These are phyloP conservation scores for Naganishia antarctica DNA, from an alignment of 768 basidiomycete genomes.

Conservation along the genomic window DNA sequence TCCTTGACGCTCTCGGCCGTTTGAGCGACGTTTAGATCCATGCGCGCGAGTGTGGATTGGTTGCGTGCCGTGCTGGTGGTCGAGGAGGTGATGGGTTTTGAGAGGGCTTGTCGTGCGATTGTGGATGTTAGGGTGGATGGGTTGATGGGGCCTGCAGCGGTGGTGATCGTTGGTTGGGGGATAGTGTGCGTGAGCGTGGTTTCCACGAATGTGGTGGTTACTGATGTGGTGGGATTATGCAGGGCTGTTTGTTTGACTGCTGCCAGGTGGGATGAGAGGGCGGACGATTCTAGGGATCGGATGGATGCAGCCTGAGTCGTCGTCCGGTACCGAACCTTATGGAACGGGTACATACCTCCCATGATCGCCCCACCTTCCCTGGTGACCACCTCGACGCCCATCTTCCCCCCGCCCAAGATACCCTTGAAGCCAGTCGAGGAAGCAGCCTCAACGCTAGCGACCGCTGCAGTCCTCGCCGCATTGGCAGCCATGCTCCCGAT, in stretches of 20 bases:
- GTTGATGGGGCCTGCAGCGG: not conserved
- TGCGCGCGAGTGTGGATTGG: conserved; percentile 1
- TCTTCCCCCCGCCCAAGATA: not conserved
- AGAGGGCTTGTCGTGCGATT: conserved; percentile 13
- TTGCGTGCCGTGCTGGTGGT: not conserved
- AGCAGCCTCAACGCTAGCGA: conserved; percentile 4
- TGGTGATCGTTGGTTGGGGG: not conserved
- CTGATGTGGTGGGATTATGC: not conserved
- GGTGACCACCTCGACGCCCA: not conserved
- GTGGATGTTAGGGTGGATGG: conserved; percentile 3
- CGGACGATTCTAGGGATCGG: not conserved
- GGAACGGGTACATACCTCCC: not conserved
- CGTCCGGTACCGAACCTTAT: too few species aligned
- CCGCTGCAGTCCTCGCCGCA: conserved; percentile 3
- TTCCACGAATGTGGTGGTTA: not conserved
- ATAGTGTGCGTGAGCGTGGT: conserved; percentile 3
- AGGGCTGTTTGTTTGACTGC: not conserved
- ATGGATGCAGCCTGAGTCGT: not conserved
- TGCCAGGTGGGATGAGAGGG: not conserved
- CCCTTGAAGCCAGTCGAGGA: not conserved
- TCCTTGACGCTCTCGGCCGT: conserved; percentile 1
- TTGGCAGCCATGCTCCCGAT: conserved; percentile 4
- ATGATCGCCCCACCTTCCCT: not conserved
- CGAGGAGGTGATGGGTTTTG: not conserved
- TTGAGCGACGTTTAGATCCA: conserved; percentile 16